These are phyloP conservation scores for Saturnispora mendoncae DNA, from an alignment of 805 yeast genomes.

Conservation along the genomic window DNA sequence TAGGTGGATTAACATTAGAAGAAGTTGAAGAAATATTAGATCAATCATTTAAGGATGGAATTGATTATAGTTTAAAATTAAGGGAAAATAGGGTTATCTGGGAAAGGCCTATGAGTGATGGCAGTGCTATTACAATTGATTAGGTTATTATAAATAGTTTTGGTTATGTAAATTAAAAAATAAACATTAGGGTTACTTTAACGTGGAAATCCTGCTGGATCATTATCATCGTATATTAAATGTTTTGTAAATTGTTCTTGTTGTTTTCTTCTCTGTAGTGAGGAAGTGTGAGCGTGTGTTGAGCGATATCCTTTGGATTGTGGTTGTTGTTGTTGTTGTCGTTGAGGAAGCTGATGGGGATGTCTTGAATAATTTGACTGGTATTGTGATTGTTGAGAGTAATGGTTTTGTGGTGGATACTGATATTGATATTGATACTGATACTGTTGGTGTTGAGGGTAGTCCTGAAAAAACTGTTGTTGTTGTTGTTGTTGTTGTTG, in stretches of 20 bases:
- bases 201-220: neutral
- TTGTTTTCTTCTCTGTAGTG: neutral
- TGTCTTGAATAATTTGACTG: neutral
- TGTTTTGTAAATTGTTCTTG: neutral
- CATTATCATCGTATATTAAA: neutral
- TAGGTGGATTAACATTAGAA: conserved; percentile 81
- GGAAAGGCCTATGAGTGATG: neutral
- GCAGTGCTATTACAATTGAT: neutral
- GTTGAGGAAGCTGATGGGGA: neutral
- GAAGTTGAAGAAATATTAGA: conserved; percentile 72
- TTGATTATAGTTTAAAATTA: conserved; percentile 1
- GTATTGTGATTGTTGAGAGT: neutral
- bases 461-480: neutral
- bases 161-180: neutral
- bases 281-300: neutral
- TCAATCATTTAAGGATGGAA: neutral
- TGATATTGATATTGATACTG: neutral
- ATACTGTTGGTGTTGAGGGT: neutral
- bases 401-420: neutral
- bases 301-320: neutral
- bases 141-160: too few species aligned
- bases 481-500: neutral
- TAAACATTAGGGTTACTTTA: too few species aligned
- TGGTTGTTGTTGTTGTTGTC: neutral
- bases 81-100: neutral